Percentiles rank a stretch among this genome's conserved stretches.
Evolutionary conservation across 1,284 basidiomycete genomes (phyloP).

Genomic region (Heterobasidion occidentale): DNA sequence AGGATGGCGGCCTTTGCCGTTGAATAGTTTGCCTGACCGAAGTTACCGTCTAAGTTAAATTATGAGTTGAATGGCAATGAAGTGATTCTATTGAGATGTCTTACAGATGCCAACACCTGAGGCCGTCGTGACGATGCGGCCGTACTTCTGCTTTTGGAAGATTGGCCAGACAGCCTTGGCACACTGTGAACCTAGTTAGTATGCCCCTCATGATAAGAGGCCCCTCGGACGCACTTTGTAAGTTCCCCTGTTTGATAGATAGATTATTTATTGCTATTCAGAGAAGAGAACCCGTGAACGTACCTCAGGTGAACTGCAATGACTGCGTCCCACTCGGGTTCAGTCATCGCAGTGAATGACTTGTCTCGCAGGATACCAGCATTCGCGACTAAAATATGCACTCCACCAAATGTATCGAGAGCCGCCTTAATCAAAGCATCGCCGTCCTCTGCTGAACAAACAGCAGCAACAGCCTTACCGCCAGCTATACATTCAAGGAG

Average conservation of each 20-base stretch:
- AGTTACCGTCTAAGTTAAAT: constrained; percentile 71
- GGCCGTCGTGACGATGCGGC: constrained; percentile 90
- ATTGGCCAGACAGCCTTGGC: constrained; percentile 95
- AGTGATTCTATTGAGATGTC: constrained; percentile 20
- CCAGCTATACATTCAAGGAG: constrained; percentile 46
- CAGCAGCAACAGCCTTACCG: constrained; percentile 79
- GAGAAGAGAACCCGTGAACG: constrained; percentile 13
- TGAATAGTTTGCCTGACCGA: constrained; percentile 89
- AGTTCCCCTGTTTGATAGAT: constrained; percentile 41
- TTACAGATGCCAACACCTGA: constrained; percentile 90
- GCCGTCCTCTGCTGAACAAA: constrained; percentile 89
- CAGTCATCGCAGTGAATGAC: constrained; percentile 84
- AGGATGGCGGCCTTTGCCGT: constrained; percentile 94
- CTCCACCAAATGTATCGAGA: constrained; percentile 80
- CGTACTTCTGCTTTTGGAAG: constrained; percentile 96
- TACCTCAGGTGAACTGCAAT: constrained; percentile 82
- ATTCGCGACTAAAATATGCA: constrained; percentile 91
- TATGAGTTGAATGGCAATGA: not conserved
- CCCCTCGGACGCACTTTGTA: constrained; percentile 34
- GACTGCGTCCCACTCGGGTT: constrained; percentile 93
- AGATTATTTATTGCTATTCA: constrained; percentile 2
- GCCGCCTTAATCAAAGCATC: constrained; percentile 87
- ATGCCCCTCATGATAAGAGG: not conserved
- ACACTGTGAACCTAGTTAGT: constrained; percentile 39
- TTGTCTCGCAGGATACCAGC: constrained; percentile 93